Evolutionary conservation across 768 basidiomycete species (phyloP).

Genomic region (Auriscalpium microsporum): DNA sequence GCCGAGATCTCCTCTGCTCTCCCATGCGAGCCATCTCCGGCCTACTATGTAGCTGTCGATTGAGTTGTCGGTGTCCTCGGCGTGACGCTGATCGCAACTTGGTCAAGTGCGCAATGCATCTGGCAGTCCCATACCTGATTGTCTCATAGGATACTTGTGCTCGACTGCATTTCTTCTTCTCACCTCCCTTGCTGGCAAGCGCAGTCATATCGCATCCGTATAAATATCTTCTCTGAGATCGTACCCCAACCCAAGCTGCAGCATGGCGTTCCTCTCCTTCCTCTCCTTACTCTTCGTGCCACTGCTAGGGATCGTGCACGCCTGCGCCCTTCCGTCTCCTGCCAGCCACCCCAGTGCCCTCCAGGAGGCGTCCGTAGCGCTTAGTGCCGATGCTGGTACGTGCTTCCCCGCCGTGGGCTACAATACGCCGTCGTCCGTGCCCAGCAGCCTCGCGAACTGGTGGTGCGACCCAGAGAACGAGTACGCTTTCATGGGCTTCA

Average conservation of each 20-base stretch:
- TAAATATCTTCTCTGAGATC: not conserved
- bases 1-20: no score
- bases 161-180: no score
- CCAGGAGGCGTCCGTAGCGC: not conserved
- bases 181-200: no score
- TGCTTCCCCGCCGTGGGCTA: conserved; percentile 40
- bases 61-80: no score
- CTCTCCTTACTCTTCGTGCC: not conserved
- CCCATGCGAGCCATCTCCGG: no score
- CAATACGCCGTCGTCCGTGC: conserved; percentile 43
- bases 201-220: not conserved
- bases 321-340: not conserved
- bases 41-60: no score
- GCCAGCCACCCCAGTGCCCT: no score
- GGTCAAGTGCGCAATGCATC: no score
- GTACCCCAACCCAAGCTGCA: not conserved
- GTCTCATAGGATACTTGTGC: no score
- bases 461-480: conserved; percentile 58
- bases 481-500: conserved; percentile 71
- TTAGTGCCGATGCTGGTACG: not conserved
- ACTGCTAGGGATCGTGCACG: not conserved
- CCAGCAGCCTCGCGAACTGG: conserved; percentile 25
- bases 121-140: no score
- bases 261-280: not conserved
- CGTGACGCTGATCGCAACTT: no score